Evolutionary conservation across 176 grass and related monocot species (phyloP), one percentile per base, ranked within the genome.

Genomic region (Tuctoria greenei): DNA sequence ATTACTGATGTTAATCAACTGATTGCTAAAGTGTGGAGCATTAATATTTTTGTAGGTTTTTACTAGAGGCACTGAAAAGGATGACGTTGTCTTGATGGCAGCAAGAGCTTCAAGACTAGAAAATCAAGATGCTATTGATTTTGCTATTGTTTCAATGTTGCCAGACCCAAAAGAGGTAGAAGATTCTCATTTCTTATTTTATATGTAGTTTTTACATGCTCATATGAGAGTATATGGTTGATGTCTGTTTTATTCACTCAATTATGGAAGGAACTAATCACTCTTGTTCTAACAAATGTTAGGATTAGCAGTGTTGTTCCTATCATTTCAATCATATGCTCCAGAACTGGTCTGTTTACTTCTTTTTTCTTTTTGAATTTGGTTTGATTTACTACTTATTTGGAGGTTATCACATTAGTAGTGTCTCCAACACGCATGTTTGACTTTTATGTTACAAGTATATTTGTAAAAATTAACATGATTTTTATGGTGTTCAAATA

Each of bases 91-190:
- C 57, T 66, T 93, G 81, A 84, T 89, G 86, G 90, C 90, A 31
- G 90, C 90, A 79, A 93, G 90, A 74, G 90, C 90, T 64, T 93
- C 90, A 58, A 86, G 86, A 67, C 35, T 67, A 38, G 90, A 93
- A 63, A 93, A 93, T 78, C 86, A 93, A 80, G 90, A 93, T 89
- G 90, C 90, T 75, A 93, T 93, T 41, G 90, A 93, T 93, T 75
- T 73, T 39, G 86, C 90, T 42, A 89, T 93, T 58, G 86, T 93
- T 61, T 79, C 76, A 5, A 89, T 93, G 90, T 57, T 93, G 66
- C 31, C 90, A 36, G 86, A 93, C 66, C 80, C 83, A 46, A 93
- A 89, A 78, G 90, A 93, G 90, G 90, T 93, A 71, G 15, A 73
- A 54, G 55, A 65, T 31, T 47, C 35, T 49, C 4, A 23, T 61